Percentiles rank a stretch among this genome's conserved stretches.
These are phyloP conservation scores for Aspergillus fumigatus DNA, from an alignment of 2,329 filamentous ascomycete species.

Conservation along the genomic window DNA sequence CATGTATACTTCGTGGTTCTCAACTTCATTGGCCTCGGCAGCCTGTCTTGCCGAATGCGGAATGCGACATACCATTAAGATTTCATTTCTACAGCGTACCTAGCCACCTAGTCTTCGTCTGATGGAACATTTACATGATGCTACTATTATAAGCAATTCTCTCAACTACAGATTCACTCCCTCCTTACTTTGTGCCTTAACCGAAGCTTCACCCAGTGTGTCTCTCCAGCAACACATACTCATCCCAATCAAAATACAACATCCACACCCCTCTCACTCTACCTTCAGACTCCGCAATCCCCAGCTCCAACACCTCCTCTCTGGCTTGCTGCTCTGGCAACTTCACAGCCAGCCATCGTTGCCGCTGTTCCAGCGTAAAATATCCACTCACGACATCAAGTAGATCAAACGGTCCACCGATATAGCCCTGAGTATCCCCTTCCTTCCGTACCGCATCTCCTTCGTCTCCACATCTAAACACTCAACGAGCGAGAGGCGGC, in stretches of 20 bases:
- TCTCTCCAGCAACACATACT: background rate
- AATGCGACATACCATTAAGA: background rate
- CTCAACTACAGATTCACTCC: background rate
- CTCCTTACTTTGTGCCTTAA: background rate
- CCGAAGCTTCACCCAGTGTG: background rate
- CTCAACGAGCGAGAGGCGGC: background rate
- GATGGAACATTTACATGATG: background rate
- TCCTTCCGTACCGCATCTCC: background rate
- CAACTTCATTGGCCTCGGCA: no score
- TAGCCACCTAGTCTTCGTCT: background rate
- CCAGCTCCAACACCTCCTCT: background rate
- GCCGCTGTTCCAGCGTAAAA: background rate
- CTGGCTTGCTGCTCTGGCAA: background rate
- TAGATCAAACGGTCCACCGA: slow-evolving; percentile 1
- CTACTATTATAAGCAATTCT: background rate
- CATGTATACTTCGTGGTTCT: background rate
- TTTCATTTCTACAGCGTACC: no score
- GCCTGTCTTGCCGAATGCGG: background rate
- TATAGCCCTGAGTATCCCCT: background rate
- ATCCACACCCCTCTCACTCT: background rate
- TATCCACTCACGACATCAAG: background rate
- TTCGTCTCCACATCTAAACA: background rate
- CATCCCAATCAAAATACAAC: slow-evolving; percentile 3
- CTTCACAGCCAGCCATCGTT: slow-evolving; percentile 3
- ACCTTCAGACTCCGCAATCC: background rate